Percentiles rank a stretch among this genome's conserved stretches.
phyloP scores from a whole-genome alignment of 1,139 yeast species.

The Hansenula lynferdii region DNA sequence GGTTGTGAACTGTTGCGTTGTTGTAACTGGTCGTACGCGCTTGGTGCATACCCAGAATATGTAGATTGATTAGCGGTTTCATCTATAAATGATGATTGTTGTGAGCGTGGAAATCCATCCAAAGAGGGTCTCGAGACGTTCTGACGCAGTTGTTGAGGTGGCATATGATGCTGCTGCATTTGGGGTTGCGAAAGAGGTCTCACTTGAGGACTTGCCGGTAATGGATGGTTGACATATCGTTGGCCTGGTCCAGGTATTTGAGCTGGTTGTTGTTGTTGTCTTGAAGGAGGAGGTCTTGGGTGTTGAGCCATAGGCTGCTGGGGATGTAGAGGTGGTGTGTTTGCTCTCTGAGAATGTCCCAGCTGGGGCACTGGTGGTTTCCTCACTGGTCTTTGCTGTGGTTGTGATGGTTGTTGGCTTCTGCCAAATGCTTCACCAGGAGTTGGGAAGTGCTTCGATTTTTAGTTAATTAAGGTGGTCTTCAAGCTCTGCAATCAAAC shows the following conservation, averaged over 20 bases:
- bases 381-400: conserved; percentile 3
- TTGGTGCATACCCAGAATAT: conserved; percentile 14
- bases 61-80: not conserved
- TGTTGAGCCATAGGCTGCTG: conserved; percentile 1
- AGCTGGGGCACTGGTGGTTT: conserved; percentile 1
- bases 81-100: not conserved
- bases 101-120: not conserved
- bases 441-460: conserved; percentile 23
- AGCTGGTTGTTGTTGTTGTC: too few relatives aligned
- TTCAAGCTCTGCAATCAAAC: not conserved
- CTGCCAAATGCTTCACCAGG: conserved; percentile 26
- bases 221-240: too few relatives aligned
- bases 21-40: conserved; percentile 11
- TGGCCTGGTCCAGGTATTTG: too few relatives aligned
- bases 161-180: conserved; percentile 4
- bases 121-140: not conserved
- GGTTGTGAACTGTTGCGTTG: conserved; percentile 7
- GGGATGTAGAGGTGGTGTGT: conserved; percentile 3
- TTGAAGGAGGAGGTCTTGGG: not conserved
- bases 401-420: conserved; percentile 7
- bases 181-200: too few relatives aligned
- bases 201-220: not conserved
- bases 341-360: not conserved
- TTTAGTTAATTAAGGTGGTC: not conserved
- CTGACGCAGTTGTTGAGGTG: not conserved